Conservation (phyloP, 2,329 filamentous ascomycete species). For the Colletotrichum gloeosporioides region DNA sequence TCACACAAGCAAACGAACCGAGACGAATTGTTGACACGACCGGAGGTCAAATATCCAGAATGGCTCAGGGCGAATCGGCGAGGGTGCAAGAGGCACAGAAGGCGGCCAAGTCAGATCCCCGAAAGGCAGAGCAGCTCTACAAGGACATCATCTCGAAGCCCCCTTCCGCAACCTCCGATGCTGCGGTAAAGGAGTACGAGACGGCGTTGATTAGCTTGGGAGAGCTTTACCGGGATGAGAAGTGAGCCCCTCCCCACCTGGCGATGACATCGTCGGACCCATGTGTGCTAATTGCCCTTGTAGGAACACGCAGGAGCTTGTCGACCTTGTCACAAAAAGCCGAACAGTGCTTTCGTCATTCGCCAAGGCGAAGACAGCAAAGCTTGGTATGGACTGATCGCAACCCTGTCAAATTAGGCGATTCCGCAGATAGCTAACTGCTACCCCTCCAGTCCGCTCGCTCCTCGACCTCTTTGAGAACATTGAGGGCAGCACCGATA, state of each 20-base stretch:
- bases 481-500: constrained; percentile 93
- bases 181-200: constrained; percentile 91
- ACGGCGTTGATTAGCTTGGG: constrained; percentile 85
- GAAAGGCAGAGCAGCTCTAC: constrained; percentile 86
- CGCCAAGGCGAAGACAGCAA: constrained; percentile 98
- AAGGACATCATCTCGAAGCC: constrained; percentile 88
- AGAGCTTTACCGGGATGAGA: constrained; percentile 90
- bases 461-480: constrained; percentile 93
- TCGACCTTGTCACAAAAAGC: constrained; percentile 88
- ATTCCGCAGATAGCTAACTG: background rate
- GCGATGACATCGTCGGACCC: constrained; percentile 29
- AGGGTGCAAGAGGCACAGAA: constrained; percentile 89
- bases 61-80: constrained; percentile 64
- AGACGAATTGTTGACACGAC: background rate
- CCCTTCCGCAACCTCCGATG: constrained; percentile 82
- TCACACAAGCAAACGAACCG: background rate
- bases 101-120: constrained; percentile 78
- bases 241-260: constrained; percentile 53
- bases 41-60: constrained; percentile 29
- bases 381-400: constrained; percentile 73
- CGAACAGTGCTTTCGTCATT: constrained; percentile 92
- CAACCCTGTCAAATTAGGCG: background rate
- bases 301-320: constrained; percentile 83
- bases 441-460: constrained; percentile 76
- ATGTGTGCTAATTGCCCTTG: constrained; percentile 19